phyloP scores from a whole-genome alignment of 345 rosid species.

The Hibiscus tridactylites region DNA sequence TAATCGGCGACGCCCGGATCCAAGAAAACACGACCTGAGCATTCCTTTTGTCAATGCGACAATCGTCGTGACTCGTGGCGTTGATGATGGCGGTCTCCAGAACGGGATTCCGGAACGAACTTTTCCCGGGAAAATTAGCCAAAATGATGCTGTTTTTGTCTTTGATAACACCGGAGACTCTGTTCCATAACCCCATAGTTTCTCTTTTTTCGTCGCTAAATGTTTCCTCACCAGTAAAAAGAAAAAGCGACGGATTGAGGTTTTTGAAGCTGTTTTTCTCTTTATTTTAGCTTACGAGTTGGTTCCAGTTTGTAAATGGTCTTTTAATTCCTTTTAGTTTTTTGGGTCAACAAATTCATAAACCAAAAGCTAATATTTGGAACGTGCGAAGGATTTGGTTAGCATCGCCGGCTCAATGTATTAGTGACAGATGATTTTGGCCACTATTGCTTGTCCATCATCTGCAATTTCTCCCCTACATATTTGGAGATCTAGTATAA shows the following conservation, averaged over 20 bases:
- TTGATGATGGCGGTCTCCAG: constrained; percentile 60
- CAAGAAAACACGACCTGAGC: constrained; percentile 61
- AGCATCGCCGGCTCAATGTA: not conserved
- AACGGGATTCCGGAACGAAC: constrained; percentile 37
- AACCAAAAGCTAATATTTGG: not conserved
- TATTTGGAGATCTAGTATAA: not conserved
- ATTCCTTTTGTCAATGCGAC: constrained; percentile 48
- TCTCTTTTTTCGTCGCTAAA: not conserved
- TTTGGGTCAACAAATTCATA: not conserved
- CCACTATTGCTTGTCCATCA: not conserved
- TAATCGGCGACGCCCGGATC: constrained; percentile 56
- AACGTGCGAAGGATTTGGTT: not conserved
- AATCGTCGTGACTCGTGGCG: constrained; percentile 77
- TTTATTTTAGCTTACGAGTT: constrained; percentile 14
- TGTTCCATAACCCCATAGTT: constrained; percentile 58
- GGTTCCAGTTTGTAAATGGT: not conserved
- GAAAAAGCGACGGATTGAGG: constrained; percentile 22
- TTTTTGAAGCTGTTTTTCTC: not conserved
- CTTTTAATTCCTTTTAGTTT: not conserved
- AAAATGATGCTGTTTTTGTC: constrained; percentile 58
- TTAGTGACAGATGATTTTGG: not conserved
- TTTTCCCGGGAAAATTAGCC: constrained; percentile 25
- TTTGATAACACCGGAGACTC: constrained; percentile 67
- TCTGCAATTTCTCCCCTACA: not conserved
- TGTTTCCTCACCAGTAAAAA: not conserved